phyloP scores from a whole-genome alignment of 2,329 filamentous ascomycete genomes.

The Chrysoporthe cubensis region DNA sequence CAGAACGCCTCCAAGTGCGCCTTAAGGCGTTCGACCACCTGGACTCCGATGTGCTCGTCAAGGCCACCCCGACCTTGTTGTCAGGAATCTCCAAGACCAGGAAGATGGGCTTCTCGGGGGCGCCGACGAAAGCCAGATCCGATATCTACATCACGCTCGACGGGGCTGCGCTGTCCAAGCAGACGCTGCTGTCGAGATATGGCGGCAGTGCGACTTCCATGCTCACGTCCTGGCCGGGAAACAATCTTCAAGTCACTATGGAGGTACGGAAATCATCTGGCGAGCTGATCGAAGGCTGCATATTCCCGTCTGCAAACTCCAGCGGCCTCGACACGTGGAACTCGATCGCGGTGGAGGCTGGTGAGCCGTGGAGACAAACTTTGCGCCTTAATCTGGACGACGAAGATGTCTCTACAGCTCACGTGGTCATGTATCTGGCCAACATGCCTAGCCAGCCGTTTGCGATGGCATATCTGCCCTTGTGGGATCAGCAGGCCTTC shows the following conservation, averaged over 20 bases:
- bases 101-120: constrained; percentile 92
- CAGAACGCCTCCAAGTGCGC: constrained; percentile 79
- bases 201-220: constrained; percentile 76
- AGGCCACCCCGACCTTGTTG: constrained; percentile 83
- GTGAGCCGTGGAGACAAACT: constrained; percentile 86
- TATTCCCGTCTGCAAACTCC: constrained; percentile 83
- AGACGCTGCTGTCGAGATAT: constrained; percentile 69
- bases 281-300: constrained; percentile 84
- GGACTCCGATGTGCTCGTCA: constrained; percentile 81
- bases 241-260: constrained; percentile 83
- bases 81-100: constrained; percentile 79
- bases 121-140: constrained; percentile 83
- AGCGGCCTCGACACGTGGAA: constrained; percentile 83
- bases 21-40: constrained; percentile 76
- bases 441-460: constrained; percentile 88
- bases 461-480: constrained; percentile 86
- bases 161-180: constrained; percentile 76
- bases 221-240: constrained; percentile 63
- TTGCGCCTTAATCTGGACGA: constrained; percentile 79
- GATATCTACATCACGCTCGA: constrained; percentile 93
- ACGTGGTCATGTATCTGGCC: constrained; percentile 87
- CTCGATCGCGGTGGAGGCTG: constrained; percentile 78
- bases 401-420: constrained; percentile 78
- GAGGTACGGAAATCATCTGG: constrained; percentile 83
- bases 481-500: constrained; percentile 93